Percentiles rank a stretch among this genome's conserved stretches.
Conservation (phyloP, 2,329 filamentous ascomycete genomes). For the Ceratocystis lukuohia region DNA sequence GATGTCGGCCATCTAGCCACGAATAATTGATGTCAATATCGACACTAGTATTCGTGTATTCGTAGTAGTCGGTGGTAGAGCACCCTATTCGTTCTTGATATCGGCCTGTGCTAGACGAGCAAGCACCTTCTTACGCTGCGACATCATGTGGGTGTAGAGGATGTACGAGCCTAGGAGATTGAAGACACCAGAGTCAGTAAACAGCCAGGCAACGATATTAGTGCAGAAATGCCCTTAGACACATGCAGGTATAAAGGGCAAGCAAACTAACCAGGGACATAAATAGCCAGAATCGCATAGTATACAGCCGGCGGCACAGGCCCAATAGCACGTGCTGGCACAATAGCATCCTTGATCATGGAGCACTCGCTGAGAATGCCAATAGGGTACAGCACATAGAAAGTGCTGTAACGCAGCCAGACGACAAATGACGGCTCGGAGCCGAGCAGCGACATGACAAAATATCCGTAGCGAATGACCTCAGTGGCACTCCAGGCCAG, state of each 20-base stretch:
- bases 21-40: neutral
- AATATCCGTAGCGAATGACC: slow-evolving; percentile 86
- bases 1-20: neutral
- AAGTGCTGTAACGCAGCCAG: slow-evolving; percentile 85
- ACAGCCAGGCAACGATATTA: neutral
- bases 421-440: slow-evolving; percentile 51
- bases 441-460: slow-evolving; percentile 57
- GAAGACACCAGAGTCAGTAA: neutral
- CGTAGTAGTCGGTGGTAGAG: neutral
- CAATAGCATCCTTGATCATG: slow-evolving; percentile 59
- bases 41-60: neutral
- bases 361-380: slow-evolving; percentile 80
- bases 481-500: slow-evolving; percentile 82
- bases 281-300: slow-evolving; percentile 54
- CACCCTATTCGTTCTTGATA: slow-evolving; percentile 23
- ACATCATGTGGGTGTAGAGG: slow-evolving; percentile 89
- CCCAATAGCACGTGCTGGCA: slow-evolving; percentile 39
- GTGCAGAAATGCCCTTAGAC: neutral
- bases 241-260: no score
- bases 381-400: slow-evolving; percentile 82
- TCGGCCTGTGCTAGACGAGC: slow-evolving; percentile 25
- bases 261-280: slow-evolving; percentile 57
- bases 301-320: slow-evolving; percentile 44
- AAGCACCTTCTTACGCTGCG: slow-evolving; percentile 63
- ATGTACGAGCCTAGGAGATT: slow-evolving; percentile 53